Percentiles rank a stretch among this genome's conserved stretches.
phyloP scores from a whole-genome alignment of 345 rosid genomes.

The Rhodamnia argentea region DNA sequence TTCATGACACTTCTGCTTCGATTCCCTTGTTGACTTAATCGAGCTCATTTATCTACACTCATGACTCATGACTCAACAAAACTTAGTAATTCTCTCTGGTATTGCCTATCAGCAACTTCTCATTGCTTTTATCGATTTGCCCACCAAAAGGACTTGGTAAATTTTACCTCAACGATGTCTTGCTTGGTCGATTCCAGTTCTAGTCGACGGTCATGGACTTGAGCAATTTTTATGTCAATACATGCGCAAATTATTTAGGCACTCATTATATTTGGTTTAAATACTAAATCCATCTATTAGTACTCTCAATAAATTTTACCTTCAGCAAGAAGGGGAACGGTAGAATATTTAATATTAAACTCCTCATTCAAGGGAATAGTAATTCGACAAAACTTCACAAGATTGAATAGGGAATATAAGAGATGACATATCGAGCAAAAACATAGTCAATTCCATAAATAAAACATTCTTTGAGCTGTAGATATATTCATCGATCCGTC shows the following conservation, averaged over 20 bases:
- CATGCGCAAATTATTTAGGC: background rate
- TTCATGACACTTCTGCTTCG: background rate
- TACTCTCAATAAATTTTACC: background rate
- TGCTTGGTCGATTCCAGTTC: too few species aligned
- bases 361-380: too few species aligned
- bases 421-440: background rate
- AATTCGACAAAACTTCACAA: too few species aligned
- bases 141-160: background rate
- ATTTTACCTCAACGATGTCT: background rate
- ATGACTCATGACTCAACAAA: background rate
- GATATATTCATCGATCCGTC: background rate
- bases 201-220: background rate
- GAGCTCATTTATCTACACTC: background rate
- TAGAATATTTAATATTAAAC: too few species aligned
- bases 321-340: too few species aligned
- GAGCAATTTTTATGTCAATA: background rate
- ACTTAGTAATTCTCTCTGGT: background rate
- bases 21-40: background rate
- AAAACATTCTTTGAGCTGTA: background rate
- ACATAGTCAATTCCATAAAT: background rate
- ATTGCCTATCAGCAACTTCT: background rate
- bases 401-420: background rate
- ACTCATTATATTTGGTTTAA: too few species aligned
- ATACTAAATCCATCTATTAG: too few species aligned
- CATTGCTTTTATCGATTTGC: background rate